Conservation (phyloP, 2,329 filamentous ascomycete species). For the Colletotrichum sp. region DNA sequence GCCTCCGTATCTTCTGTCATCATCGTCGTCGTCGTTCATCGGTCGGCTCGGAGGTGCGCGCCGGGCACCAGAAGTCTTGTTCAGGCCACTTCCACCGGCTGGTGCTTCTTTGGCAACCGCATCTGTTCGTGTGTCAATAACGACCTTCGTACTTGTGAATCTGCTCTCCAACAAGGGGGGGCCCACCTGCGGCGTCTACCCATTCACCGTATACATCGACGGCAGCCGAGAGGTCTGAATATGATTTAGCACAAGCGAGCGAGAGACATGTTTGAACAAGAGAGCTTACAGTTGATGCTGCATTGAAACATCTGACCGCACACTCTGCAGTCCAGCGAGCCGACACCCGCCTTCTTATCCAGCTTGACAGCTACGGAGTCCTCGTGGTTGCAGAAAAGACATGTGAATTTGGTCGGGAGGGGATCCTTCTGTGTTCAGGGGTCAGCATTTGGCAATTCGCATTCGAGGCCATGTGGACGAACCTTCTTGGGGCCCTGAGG, state of each 20-base stretch:
- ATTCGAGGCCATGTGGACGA: slow-evolving; percentile 25
- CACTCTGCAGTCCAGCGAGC: slow-evolving; percentile 86
- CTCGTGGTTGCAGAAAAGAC: slow-evolving; percentile 98
- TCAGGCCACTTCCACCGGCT: neutral
- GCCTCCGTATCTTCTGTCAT: slow-evolving; percentile 56
- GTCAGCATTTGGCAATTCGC: neutral
- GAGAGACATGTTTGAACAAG: neutral
- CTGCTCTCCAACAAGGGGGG: neutral
- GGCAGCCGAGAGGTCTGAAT: slow-evolving; percentile 80
- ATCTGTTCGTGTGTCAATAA: slow-evolving; percentile 36
- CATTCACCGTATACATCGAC: slow-evolving; percentile 98
- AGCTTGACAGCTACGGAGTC: slow-evolving; percentile 90
- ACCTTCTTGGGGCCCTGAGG: slow-evolving; percentile 85
- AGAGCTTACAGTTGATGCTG: slow-evolving; percentile 81
- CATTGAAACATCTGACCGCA: slow-evolving; percentile 95
- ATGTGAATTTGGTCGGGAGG: slow-evolving; percentile 86
- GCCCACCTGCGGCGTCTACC: slow-evolving; percentile 80
- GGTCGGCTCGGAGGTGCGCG: slow-evolving; percentile 26
- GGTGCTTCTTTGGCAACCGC: slow-evolving; percentile 53
- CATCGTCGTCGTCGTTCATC: slow-evolving; percentile 52
- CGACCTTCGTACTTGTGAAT: neutral
- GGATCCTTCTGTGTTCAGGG: slow-evolving; percentile 62
- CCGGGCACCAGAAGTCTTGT: slow-evolving; percentile 5
- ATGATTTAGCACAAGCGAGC: slow-evolving; percentile 21
- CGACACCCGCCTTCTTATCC: slow-evolving; percentile 90